Evolutionary conservation across 2,329 filamentous ascomycete genomes (phyloP), one percentile per base, ranked within the genome.

Genomic region (Tolypocladium endophyticum): DNA sequence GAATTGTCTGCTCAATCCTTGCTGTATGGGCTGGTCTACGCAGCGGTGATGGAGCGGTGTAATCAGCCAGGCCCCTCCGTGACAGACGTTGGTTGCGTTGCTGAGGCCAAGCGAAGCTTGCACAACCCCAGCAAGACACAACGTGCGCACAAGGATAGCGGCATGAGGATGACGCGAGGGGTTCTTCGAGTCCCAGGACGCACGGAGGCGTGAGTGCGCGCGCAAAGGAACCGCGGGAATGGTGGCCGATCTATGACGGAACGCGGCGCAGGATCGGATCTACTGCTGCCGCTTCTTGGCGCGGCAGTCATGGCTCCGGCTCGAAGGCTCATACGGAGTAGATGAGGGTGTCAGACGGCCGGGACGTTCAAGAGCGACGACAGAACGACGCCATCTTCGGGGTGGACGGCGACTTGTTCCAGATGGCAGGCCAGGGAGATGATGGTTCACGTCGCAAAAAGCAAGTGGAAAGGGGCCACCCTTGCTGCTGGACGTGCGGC

Each of bases 381-480:
- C 20, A 14, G 35, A 30, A 35, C 35, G 54, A 57, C 43, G 43
- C n/a, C 41, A 6, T n/a, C 6, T 9, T 45, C 33, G 54, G 14
- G 25, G 14, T 28, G 54, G 59, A 23, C 23, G 33, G 33, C 57
- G 35, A 59, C 33, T 20, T 23, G 56, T 28, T 52, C 45, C 9
- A 61, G 38, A 25, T 43, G 56, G 20, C 41, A 62, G 18, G 59
- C 53, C 54, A 61, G 59, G 61, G 59, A 59, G 55, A 57, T 57
- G 55, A 57, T 57, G 38, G 55, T 57, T 54, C 50, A 54, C 20
- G 18, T 36, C 11, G 16, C 30, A 54, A 54, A 54, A 54, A 54
- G 50, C 50, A 54, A 53, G 30, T 28, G 16, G 20, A n/a, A 20
- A 8, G 2, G 4, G 16, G 28, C 28, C 47, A 5, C 47, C 25